Conservation (phyloP, 208 protist species). For the Acanthamoeba royreba region DNA sequence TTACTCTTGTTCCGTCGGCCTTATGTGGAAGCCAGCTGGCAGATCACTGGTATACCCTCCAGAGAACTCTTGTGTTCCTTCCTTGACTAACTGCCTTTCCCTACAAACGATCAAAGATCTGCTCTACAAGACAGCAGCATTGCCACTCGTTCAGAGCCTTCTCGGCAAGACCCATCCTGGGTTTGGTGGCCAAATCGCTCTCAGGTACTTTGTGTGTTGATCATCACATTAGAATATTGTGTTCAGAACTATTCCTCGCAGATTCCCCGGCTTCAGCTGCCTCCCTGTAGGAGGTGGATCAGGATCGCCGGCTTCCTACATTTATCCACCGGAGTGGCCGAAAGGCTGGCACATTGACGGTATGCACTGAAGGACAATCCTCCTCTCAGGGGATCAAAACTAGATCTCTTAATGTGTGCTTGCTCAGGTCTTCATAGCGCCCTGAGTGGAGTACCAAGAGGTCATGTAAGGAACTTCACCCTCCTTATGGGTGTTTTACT, state of each 20-base stretch:
- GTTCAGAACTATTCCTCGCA: background rate
- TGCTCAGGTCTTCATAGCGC: background rate
- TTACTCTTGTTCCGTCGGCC: background rate
- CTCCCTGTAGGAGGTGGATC: background rate
- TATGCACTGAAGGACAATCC: background rate
- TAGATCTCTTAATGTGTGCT: background rate
- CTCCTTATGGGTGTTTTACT: conserved; percentile 5
- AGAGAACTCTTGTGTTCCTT: background rate
- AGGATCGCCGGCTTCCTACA: background rate
- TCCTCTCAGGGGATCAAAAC: background rate
- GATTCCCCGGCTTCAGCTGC: background rate
- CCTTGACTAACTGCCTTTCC: background rate
- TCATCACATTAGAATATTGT: no score
- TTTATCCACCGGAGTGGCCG: background rate
- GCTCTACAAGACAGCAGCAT: conserved; percentile 22
- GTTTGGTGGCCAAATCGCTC: background rate
- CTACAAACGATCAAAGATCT: background rate
- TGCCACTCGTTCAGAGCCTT: background rate
- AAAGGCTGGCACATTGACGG: conserved; percentile 5
- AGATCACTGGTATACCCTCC: background rate
- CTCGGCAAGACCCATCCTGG: background rate
- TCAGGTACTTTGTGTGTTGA: background rate
- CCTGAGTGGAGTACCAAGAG: background rate
- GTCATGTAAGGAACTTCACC: background rate
- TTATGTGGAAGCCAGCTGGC: background rate